Base-by-base conservation (phyloP, 495 filamentous ascomycete genomes). In the Aspergillus biplanus region DNA sequence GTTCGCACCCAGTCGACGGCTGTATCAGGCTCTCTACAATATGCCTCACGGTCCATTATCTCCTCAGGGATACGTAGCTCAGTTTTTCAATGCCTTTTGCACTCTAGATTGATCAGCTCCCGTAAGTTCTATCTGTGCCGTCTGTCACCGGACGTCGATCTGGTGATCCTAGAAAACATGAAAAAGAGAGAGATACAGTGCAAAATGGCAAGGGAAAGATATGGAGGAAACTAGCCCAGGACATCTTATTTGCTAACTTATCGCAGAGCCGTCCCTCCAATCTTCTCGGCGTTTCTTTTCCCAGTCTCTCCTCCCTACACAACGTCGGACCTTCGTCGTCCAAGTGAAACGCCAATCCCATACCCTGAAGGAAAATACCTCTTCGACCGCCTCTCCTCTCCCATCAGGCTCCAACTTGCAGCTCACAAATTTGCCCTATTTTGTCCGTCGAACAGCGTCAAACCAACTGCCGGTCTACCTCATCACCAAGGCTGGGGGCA, bases 401-500 rank as follows among this genome's bases (percentile, higher is more conserved):
- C 52, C 62, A 57, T 46, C 72, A 54, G 56, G 52, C 52, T 61
- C 52, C 52, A 71, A 75, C 44, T 57, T 78, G 56, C 70, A 73
- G 59, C 67, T 77, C 64, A 71, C 72, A 60, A 78, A 75, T 46
- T 81, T 83, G 46, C 84, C 87, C 21, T 99, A 93, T 83, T 86
- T 87, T 64, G 82, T 99, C 58, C 77, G 79, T 56, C 90, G 90
- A 52, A 94, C 91, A 6, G 71, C 77, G 9, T 87, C 86, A 21
- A 86, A 89, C 57, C 85, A 93, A 65, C 76, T 92, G 3, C 87
- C 92, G 12, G 85, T 98, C n/a, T 99, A 99, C 74, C 77, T 87
- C 5, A 75, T 86, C 56, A 74, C 75, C 58, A 94, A 93, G 76
- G 81, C 86, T 18, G 92, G 92, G 31, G 92, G 93, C 3, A 96